These are phyloP conservation scores for Teratosphaeria pseudoeucalypti DNA, from an alignment of 2,329 filamentous ascomycete species.

Conservation along the genomic window DNA sequence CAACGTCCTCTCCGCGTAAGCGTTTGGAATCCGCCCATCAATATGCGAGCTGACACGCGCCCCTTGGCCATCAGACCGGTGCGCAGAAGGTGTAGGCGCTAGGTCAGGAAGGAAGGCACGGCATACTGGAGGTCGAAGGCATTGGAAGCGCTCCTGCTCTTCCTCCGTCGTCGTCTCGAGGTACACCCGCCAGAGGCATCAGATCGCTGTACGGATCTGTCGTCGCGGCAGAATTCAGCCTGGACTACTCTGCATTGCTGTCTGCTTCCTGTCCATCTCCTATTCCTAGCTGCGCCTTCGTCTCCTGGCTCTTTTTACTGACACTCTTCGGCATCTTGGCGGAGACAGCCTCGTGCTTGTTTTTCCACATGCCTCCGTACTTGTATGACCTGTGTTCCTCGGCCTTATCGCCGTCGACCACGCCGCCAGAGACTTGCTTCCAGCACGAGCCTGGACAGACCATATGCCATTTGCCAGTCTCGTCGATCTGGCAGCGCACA, in stretches of 20 bases:
- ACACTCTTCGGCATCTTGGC: conserved; percentile 34
- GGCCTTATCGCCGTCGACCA: conserved; percentile 29
- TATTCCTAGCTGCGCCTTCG: neutral
- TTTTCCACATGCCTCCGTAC: conserved; percentile 36
- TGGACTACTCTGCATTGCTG: neutral
- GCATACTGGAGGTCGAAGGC: neutral
- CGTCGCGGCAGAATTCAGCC: neutral
- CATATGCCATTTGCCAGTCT: conserved; percentile 31
- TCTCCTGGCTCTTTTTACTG: conserved; percentile 13
- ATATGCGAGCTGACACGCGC: too few relatives aligned
- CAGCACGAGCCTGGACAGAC: conserved; percentile 36
- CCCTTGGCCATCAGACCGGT: too few relatives aligned
- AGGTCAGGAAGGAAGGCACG: neutral
- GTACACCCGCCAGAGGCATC: neutral
- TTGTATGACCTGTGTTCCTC: conserved; percentile 27
- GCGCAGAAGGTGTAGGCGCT: too few relatives aligned
- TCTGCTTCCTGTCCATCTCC: neutral
- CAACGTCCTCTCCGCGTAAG: too few relatives aligned
- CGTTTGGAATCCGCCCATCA: too few relatives aligned
- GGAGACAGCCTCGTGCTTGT: conserved; percentile 30
- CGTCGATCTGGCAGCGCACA: conserved; percentile 35
- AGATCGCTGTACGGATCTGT: neutral
- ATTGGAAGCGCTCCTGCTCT: neutral
- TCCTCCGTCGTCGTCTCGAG: neutral
- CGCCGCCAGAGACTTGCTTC: conserved; percentile 33